These are phyloP conservation scores for Stereocaulon alpinum DNA, from an alignment of 495 filamentous ascomycete genomes.

Conservation along the genomic window DNA sequence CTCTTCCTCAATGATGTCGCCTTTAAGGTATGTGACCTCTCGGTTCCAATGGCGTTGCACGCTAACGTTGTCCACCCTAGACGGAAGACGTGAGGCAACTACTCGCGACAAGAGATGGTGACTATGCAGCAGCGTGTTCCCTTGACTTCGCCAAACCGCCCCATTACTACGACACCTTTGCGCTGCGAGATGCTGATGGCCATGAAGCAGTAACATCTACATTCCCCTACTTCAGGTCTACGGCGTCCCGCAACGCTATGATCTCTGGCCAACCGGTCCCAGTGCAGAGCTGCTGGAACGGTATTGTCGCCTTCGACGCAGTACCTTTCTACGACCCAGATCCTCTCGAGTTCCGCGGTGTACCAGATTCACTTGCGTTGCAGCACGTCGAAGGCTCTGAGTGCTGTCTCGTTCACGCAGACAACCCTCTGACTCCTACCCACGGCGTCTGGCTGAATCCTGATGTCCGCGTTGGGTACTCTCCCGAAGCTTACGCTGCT, in stretches of 20 bases:
- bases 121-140: constrained; percentile 73
- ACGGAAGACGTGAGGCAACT: constrained; percentile 56
- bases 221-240: constrained; percentile 69
- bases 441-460: constrained; percentile 71
- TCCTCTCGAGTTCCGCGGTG: constrained; percentile 56
- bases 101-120: constrained; percentile 59
- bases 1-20: constrained; percentile 70
- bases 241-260: constrained; percentile 48
- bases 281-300: constrained; percentile 77
- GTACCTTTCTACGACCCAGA: constrained; percentile 43
- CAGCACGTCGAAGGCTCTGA: constrained; percentile 68
- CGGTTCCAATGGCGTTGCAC: background rate
- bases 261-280: constrained; percentile 47
- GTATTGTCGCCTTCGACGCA: constrained; percentile 55
- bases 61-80: constrained; percentile 26
- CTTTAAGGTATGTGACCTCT: constrained; percentile 44
- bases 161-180: constrained; percentile 74
- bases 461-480: constrained; percentile 65
- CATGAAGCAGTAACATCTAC: constrained; percentile 49
- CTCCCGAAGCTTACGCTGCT: constrained; percentile 43
- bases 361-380: constrained; percentile 56
- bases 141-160: constrained; percentile 65
- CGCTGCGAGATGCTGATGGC: constrained; percentile 61
- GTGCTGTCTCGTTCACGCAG: constrained; percentile 74
- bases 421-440: constrained; percentile 45